Evolutionary conservation across 2,329 filamentous ascomycete genomes (phyloP).

Genomic region (Coniochaeta sp.): DNA sequence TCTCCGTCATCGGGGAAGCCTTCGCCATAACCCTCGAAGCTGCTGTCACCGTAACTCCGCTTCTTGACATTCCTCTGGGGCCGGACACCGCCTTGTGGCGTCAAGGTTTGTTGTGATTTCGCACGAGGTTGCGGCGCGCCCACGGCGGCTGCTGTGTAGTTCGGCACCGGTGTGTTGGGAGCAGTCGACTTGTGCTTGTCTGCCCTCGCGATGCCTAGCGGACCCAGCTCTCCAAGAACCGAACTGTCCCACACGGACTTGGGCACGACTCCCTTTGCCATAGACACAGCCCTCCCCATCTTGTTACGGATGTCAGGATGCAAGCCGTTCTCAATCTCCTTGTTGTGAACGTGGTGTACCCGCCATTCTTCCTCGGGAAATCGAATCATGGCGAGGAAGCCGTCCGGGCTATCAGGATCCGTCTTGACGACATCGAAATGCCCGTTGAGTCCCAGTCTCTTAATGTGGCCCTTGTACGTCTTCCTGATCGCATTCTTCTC

Average conservation of each 20-base stretch:
- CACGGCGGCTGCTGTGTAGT: conserved; percentile 12
- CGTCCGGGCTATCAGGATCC: conserved; percentile 40
- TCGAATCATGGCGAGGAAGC: conserved; percentile 44
- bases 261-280: conserved; percentile 49
- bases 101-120: conserved; percentile 28
- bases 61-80: conserved; percentile 64
- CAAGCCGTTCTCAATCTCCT: conserved; percentile 47
- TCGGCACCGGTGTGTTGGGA: conserved; percentile 42
- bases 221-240: conserved; percentile 48
- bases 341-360: conserved; percentile 43
- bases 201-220: conserved; percentile 28
- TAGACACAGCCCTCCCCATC: conserved; percentile 44
- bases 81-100: conserved; percentile 40
- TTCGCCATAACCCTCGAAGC: conserved; percentile 68
- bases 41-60: conserved; percentile 66
- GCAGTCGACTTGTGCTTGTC: conserved; percentile 38
- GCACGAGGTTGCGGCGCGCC: conserved; percentile 22
- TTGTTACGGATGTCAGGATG: conserved; percentile 32
- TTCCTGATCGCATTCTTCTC: conserved; percentile 61
- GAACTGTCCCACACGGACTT: conserved; percentile 49
- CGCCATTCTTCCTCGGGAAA: conserved; percentile 51
- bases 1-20: conserved; percentile 59
- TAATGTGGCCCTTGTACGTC: conserved; percentile 63
- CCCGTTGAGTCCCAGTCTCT: conserved; percentile 52
- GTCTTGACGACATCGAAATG: conserved; percentile 54